A percentile compares a stretch with the other conserved stretches of the same genome.
phyloP scores from a whole-genome alignment of 2,329 filamentous ascomycete species.

The Cladosporium sp. region DNA sequence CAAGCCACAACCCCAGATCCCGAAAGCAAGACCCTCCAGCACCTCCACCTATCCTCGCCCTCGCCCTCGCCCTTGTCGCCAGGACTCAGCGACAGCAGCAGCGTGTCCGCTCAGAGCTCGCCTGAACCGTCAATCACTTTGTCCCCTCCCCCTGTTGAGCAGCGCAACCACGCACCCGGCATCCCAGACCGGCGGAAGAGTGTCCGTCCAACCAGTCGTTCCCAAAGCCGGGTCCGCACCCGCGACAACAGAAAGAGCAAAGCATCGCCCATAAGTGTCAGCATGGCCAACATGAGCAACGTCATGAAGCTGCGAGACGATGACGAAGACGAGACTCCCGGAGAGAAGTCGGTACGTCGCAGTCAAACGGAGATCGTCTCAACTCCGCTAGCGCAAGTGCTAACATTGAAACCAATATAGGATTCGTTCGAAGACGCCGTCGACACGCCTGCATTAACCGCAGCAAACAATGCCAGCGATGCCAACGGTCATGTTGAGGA shows the following conservation, averaged over 20 bases:
- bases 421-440: constrained; percentile 75
- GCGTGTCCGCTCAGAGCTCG: constrained; percentile 2
- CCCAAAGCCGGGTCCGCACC: constrained; percentile 1
- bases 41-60: not conserved
- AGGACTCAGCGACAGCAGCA: not conserved
- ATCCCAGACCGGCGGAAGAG: constrained; percentile 24
- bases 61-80: not conserved
- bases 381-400: not conserved
- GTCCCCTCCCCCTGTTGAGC: not conserved
- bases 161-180: constrained; percentile 24
- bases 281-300: constrained; percentile 21
- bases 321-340: constrained; percentile 16
- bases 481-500: constrained; percentile 22
- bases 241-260: constrained; percentile 6
- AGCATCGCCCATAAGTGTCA: constrained; percentile 15
- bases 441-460: constrained; percentile 43
- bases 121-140: constrained; percentile 2
- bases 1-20: not conserved
- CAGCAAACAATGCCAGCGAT: constrained; percentile 18
- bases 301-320: constrained; percentile 23
- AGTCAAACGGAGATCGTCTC: not conserved
- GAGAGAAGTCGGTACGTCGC: constrained; percentile 9
- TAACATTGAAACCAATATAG: constrained; percentile 35
- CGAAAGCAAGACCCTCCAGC: not conserved
- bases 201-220: constrained; percentile 14